Evolutionary conservation across 192 early-diverging fungal genomes (phyloP), one percentile per base, ranked within the genome.

Genomic region (Phlyctochytrium arcticum): DNA sequence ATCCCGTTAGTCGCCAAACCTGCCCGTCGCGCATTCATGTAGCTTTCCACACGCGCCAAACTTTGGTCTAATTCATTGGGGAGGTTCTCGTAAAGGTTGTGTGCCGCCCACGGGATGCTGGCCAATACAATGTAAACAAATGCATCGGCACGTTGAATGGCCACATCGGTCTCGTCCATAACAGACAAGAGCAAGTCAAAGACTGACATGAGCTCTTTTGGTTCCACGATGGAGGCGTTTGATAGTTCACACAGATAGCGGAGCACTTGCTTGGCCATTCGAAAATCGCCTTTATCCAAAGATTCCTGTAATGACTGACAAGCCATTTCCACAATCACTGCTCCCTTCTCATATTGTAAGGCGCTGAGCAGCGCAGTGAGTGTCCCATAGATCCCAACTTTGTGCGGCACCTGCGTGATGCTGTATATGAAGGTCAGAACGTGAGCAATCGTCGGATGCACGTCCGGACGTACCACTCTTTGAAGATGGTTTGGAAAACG

Each of bases 361-460:
- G 85, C 84, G 59, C 96, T 96, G 29, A 98, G 68, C 21, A 98
- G 69, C 30, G 90, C 92, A 21, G 85, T 83, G 27, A 96, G 74
- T 26, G 90, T 88, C 50, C 87, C 90, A 61, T 92, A 98, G 26
- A 91, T 66, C 23, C 77, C 68, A 19, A 83, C 77, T 53, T 92
- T 94, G 60, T 85, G 80, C 6, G 92, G 88, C 15, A 94, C 63
- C 56, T 92, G 87, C 24, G 73, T 67, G 5, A 91, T 78, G 74
- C 90, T 78, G 44, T 48, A 23, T 48, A 10, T 12, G 21, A 27
- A 30, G 24, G 0, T 0, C 30, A 32, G n/a, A n/a, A 44, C 10
- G 9, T 53, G 30, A 36, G 31, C 7, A 49, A 26, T 31, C 31
- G 21, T 33, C 3, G n/a, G 29, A 17, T 17, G 61, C 49, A 4